Base-by-base conservation (phyloP, 1,139 yeast species). In the Pichia sp. region DNA sequence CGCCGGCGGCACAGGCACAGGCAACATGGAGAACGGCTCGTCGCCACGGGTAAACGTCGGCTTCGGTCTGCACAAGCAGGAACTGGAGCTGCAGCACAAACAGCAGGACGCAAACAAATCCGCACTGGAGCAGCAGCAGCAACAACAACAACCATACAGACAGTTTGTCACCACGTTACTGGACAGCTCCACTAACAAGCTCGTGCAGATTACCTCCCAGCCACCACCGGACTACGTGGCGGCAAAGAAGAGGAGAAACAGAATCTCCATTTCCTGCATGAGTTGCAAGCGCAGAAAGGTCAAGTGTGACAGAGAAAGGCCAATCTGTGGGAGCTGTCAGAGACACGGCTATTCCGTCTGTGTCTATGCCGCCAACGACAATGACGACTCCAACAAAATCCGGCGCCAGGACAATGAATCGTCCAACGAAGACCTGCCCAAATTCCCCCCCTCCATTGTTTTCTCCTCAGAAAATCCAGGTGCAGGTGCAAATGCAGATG, bases 251-350 rank as follows among this genome's bases (percentile, higher is more conserved):
- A 61, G 59, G 53, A 57, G 70, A 41, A 65, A 67, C 53, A 55
- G 70, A 38, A 61, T 62, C 8, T 61, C 69, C 5, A 59, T 67
- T 0, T 66, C 70, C 1, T 68, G 71, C 55, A 53, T 65, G 49
- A 61, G 58, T 23, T 68, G 71, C 54, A 63, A 65, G 49, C 55
- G 59, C 23, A 60, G 65, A 45, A 68, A 68, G 52, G 63, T 67
- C 44, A 67, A 77, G 61, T 80, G 85, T 70, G 84, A 80, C 61
- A 75, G 81, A 54, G 65, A 62, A 32, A 70, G 78, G 59, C 85
- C 85, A 1, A 62, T 70, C 26, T 80, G 85, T 64, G 75, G 80
- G 0, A 71, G 82, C 26, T 80, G 85, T 62, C 5, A 73, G 72
- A 56, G 75, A 68, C 63, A 73, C 57, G 50, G 56, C 53, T 16